Evolutionary conservation across 192 early-diverging fungal genomes (phyloP).

Genomic region (Entomortierella chlamydospora): DNA sequence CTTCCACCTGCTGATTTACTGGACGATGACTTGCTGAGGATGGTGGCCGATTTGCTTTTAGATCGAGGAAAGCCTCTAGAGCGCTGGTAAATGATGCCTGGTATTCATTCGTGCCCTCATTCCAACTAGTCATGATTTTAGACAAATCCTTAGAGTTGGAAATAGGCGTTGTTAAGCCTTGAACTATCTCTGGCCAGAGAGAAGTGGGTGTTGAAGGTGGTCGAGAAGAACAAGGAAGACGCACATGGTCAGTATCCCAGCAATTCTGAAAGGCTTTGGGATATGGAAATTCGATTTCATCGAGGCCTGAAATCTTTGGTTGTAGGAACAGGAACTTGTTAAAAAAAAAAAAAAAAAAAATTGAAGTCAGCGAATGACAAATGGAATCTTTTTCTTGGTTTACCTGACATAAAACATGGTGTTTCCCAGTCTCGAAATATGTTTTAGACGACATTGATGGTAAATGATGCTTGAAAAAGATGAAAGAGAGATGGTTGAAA

Average conservation of each 20-base stretch:
- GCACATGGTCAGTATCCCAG: conserved; percentile 45
- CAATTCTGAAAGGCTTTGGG: conserved; percentile 25
- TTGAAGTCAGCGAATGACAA: background rate
- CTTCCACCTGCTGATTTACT: background rate
- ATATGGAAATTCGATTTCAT: conserved; percentile 21
- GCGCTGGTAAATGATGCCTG: conserved; percentile 12
- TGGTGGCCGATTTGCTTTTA: conserved; percentile 3
- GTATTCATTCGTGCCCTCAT: background rate
- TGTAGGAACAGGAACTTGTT: background rate
- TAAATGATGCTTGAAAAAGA: background rate
- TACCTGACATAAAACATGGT: conserved; percentile 44
- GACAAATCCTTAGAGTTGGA: conserved; percentile 19
- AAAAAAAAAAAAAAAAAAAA: background rate
- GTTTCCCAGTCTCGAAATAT: conserved; percentile 36
- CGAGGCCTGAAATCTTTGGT: conserved; percentile 20
- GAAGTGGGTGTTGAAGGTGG: background rate
- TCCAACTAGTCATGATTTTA: conserved; percentile 19
- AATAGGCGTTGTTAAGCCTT: conserved; percentile 31
- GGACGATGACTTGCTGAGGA: background rate
- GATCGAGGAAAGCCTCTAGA: conserved; percentile 30
- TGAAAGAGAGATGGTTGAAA: background rate
- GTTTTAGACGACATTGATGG: background rate
- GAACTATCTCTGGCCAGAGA: conserved; percentile 31
- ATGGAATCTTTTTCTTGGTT: background rate
- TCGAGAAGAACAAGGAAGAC: conserved; percentile 31